Percentiles rank a stretch among this genome's conserved stretches.
These are phyloP conservation scores for Pelargonium nanum DNA, from an alignment of 345 rosid species.

Conservation along the genomic window DNA sequence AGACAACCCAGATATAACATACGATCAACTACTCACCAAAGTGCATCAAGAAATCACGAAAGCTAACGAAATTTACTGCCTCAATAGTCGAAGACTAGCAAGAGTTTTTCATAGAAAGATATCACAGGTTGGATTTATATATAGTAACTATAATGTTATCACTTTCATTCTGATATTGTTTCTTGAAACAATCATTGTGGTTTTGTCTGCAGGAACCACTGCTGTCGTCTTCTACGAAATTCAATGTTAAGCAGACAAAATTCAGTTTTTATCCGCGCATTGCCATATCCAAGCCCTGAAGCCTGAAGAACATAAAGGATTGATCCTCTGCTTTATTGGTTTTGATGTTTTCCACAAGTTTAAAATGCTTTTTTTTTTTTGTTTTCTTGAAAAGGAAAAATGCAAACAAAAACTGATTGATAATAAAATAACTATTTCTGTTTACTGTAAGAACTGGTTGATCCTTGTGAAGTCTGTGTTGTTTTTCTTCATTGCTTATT, in stretches of 20 bases:
- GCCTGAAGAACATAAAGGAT: background rate
- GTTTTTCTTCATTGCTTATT: too few relatives aligned
- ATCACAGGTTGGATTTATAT: conserved; percentile 23
- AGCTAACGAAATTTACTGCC: conserved; percentile 19
- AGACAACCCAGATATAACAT: conserved; percentile 14
- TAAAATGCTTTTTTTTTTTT: too few relatives aligned
- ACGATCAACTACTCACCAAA: conserved; percentile 21
- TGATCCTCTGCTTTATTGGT: background rate
- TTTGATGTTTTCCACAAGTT: too few relatives aligned
- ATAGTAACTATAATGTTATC: background rate
- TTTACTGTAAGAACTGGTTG: too few relatives aligned
- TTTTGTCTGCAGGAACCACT: conserved; percentile 22
- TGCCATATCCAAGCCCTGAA: conserved; percentile 5
- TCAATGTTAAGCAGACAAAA: conserved; percentile 15
- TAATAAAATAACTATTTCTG: too few relatives aligned
- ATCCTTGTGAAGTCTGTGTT: too few relatives aligned
- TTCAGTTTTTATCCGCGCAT: conserved; percentile 1
- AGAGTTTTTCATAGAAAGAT: conserved; percentile 12
- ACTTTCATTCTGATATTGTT: background rate
- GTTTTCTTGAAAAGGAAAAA: too few relatives aligned
- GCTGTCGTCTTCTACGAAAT: conserved; percentile 23
- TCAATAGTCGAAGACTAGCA: conserved; percentile 16
- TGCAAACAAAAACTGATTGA: too few relatives aligned
- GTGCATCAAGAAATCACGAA: conserved; percentile 20
- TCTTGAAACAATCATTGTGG: background rate